These are phyloP conservation scores for Micromonas pusilla DNA, from an alignment of 139 green algal species.

Conservation along the genomic window DNA sequence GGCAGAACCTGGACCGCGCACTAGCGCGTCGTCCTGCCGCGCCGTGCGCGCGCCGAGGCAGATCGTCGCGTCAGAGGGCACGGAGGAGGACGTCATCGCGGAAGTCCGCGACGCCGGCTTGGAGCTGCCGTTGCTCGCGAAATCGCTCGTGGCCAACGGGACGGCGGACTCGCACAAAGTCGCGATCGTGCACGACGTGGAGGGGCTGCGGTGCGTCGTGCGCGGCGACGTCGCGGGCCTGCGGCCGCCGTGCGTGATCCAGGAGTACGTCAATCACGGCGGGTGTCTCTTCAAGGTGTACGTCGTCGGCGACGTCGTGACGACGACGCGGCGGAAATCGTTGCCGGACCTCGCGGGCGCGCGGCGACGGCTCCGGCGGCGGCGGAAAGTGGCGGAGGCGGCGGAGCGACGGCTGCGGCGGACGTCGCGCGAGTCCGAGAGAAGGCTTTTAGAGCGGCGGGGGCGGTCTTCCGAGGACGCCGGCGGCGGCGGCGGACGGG, in stretches of 20 bases:
- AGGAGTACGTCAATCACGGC: constrained; percentile 77
- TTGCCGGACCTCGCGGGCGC: constrained; percentile 20
- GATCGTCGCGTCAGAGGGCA: background rate
- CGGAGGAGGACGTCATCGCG: background rate
- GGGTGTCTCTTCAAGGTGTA: constrained; percentile 69
- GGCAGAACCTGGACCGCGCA: too few relatives aligned
- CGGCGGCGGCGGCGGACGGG: too few relatives aligned
- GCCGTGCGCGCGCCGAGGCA: background rate
- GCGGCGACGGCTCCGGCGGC: background rate
- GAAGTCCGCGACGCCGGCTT: background rate
- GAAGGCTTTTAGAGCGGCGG: background rate
- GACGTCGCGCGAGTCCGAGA: too few relatives aligned
- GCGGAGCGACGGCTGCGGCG: too few relatives aligned
- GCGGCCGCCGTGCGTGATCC: constrained; percentile 39
- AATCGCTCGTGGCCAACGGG: background rate
- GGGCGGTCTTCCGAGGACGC: background rate
- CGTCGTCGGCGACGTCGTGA: constrained; percentile 51
- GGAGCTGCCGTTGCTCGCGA: background rate
- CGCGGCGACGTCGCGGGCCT: background rate
- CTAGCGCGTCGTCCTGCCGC: too few relatives aligned
- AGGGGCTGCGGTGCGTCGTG: background rate
- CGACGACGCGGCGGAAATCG: constrained; percentile 14
- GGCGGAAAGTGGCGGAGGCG: background rate
- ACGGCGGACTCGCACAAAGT: background rate
- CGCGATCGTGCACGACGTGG: background rate